Evolutionary conservation across 2,329 filamentous ascomycete species (phyloP).

Genomic region (Dactylellina sp.): DNA sequence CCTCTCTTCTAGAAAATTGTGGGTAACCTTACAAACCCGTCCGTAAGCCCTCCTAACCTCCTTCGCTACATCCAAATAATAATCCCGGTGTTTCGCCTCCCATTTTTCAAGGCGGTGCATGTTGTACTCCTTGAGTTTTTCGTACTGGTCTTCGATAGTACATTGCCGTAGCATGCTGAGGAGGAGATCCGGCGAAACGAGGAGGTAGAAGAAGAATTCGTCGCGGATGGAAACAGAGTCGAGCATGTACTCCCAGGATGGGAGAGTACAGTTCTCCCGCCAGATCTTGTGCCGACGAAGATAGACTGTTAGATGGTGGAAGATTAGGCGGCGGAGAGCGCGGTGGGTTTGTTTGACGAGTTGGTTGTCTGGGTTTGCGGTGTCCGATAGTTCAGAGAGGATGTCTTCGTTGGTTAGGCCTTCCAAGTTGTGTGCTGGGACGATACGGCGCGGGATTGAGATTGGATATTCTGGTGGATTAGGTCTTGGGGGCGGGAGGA

Average conservation of each 20-base stretch:
- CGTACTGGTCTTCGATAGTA: constrained; percentile 6
- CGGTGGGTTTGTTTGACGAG: constrained; percentile 1
- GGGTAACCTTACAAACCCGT: constrained; percentile 1
- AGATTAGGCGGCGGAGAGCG: background rate
- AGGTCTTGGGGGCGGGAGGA: constrained; percentile 4
- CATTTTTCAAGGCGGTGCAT: background rate
- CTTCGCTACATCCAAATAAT: background rate
- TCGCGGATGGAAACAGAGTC: constrained; percentile 12
- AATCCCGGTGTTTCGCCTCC: background rate
- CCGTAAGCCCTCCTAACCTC: constrained; percentile 21
- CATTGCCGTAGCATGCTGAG: constrained; percentile 19
- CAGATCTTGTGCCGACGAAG: constrained; percentile 20
- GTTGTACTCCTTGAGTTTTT: background rate
- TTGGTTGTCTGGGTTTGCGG: background rate
- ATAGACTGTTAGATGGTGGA: background rate
- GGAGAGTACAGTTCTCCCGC: constrained; percentile 16
- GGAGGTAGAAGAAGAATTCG: constrained; percentile 13
- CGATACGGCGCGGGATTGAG: background rate
- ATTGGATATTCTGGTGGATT: background rate
- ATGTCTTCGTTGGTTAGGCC: constrained; percentile 4
- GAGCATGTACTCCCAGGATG: constrained; percentile 14
- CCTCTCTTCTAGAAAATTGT: constrained; percentile 1
- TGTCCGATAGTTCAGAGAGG: background rate
- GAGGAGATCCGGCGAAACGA: constrained; percentile 4
- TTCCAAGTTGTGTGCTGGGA: background rate